Evolutionary conservation across 2,329 filamentous ascomycete genomes (phyloP).

Genomic region (Trichoderma lentiforme): DNA sequence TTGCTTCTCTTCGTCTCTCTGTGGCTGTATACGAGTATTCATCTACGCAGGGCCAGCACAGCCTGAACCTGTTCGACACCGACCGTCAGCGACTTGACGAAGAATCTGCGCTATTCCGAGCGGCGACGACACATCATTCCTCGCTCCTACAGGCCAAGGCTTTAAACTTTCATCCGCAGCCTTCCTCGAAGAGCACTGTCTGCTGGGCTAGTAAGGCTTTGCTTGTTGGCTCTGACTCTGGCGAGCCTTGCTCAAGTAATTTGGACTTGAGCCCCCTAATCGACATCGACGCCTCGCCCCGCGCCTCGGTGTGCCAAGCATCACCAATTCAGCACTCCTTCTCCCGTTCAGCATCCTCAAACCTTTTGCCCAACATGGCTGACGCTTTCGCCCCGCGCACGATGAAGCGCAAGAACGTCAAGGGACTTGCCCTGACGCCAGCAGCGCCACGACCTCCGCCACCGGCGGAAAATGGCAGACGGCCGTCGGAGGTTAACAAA

Average conservation of each 20-base stretch:
- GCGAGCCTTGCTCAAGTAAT: conserved; percentile 22
- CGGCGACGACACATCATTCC: not conserved
- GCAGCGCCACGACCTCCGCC: conserved; percentile 68
- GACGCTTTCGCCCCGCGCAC: conserved; percentile 67
- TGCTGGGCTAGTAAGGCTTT: not conserved
- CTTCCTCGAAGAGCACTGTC: not conserved
- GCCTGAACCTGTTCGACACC: not conserved
- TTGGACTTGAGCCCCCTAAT: conserved; percentile 12
- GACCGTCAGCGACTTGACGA: conserved; percentile 8
- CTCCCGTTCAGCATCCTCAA: not conserved
- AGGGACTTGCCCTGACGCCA: conserved; percentile 84
- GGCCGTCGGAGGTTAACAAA: conserved; percentile 59
- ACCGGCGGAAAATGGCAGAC: conserved; percentile 68
- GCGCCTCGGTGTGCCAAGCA: not conserved
- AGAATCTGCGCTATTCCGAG: conserved; percentile 8
- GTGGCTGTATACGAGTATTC: not conserved
- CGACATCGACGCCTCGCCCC: not conserved
- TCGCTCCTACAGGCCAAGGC: not conserved
- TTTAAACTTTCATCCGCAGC: not conserved
- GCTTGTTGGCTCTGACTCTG: conserved; percentile 8
- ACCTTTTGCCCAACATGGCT: conserved; percentile 47
- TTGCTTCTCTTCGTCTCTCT: not conserved
- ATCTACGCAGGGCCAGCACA: not conserved
- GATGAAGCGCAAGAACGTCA: conserved; percentile 99
- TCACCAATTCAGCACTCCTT: not conserved